Evolutionary conservation across 441 rosid genomes (phyloP).

Genomic region (Corymbia calophylla): DNA sequence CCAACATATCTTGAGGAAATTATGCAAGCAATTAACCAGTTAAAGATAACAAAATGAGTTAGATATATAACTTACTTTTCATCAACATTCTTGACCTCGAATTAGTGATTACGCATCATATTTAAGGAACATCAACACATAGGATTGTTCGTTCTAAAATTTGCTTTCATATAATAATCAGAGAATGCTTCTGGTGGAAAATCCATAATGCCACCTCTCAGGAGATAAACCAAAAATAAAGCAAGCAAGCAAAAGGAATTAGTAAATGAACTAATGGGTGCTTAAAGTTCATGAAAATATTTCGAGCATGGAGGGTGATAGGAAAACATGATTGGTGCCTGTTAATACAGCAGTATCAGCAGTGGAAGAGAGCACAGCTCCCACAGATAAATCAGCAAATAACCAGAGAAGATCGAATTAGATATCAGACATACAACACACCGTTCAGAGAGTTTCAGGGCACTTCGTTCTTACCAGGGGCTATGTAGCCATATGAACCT

Average conservation of each 20-base stretch:
- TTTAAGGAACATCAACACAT: neutral
- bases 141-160: neutral
- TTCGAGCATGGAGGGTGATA: neutral
- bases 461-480: conserved; percentile 33
- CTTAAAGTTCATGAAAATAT: neutral
- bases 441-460: neutral
- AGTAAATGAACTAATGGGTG: neutral
- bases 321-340: neutral
- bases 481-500: conserved; percentile 58
- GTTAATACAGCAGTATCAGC: neutral
- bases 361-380: neutral
- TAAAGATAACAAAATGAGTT: neutral
- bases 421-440: neutral
- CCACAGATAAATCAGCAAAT: neutral
- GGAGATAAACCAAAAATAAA: neutral
- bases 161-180: neutral
- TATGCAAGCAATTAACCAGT: neutral
- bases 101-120: neutral
- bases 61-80: neutral
- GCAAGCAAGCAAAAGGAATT: neutral
- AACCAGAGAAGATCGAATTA: neutral
- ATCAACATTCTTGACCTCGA: neutral
- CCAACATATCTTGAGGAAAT: neutral
- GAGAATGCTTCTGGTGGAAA: neutral
- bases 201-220: neutral